These are phyloP conservation scores for Sclerotinia subarctica DNA, from an alignment of 2,329 filamentous ascomycete genomes.

Conservation along the genomic window DNA sequence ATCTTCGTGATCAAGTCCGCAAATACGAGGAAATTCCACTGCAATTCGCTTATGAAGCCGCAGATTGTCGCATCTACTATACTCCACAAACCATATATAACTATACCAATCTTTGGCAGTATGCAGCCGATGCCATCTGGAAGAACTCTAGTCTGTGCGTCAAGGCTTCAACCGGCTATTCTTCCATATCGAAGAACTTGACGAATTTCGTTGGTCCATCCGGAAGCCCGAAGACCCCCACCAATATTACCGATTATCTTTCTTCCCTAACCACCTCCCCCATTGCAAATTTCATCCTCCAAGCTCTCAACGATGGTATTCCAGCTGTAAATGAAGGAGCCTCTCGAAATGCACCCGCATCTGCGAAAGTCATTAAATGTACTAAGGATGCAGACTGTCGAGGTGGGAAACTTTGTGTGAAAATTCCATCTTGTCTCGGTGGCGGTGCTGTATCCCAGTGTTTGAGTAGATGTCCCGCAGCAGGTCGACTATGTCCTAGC, in stretches of 20 bases:
- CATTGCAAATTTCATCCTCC: slow-evolving; percentile 16
- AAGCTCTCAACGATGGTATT: slow-evolving; percentile 9
- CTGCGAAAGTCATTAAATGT: slow-evolving; percentile 7
- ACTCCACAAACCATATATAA: slow-evolving; percentile 51
- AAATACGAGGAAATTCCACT: slow-evolving; percentile 42
- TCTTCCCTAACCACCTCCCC: slow-evolving; percentile 10
- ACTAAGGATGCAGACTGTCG: neutral
- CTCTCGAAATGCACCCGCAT: slow-evolving; percentile 7
- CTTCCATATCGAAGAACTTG: slow-evolving; percentile 3
- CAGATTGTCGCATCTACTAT: slow-evolving; percentile 59
- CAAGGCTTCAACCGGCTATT: slow-evolving; percentile 25
- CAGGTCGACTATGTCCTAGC: neutral
- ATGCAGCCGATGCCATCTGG: slow-evolving; percentile 42
- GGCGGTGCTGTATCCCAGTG: slow-evolving; percentile 2
- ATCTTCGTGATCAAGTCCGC: slow-evolving; percentile 42
- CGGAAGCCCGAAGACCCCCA: neutral
- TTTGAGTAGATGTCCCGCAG: neutral
- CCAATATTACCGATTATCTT: slow-evolving; percentile 17
- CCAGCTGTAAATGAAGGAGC: neutral
- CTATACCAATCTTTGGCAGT: slow-evolving; percentile 49
- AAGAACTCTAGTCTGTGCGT: slow-evolving; percentile 40
- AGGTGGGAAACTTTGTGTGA: slow-evolving; percentile 7
- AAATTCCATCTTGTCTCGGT: neutral
- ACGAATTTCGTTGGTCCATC: slow-evolving; percentile 7
- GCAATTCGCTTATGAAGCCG: slow-evolving; percentile 60